Evolutionary conservation across 345 rosid genomes (phyloP), one percentile per base, ranked within the genome.

Genomic region (Aegle marmelos): DNA sequence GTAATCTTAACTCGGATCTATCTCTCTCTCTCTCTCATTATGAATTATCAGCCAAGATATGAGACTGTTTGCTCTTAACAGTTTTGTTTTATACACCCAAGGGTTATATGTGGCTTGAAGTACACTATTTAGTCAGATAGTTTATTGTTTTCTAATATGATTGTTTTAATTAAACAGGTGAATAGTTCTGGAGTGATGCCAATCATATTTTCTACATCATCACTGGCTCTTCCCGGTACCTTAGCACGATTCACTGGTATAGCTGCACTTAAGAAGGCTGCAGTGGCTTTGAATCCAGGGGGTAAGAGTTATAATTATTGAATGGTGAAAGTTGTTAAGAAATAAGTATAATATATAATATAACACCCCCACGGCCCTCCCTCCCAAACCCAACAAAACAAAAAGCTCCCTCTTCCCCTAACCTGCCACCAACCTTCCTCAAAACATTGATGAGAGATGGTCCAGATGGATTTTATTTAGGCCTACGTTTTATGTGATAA

Each of bases 121-220:
- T 70, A 58, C 24, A 27, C 74, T 48, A 24, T 37, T 64, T 57
- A 33, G 17, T 68, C 60, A 25, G 48, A 4, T 8, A 68, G 17
- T 67, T 31, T 14, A 37, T 79, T 25, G 30, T 61, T 28, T 62
- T 64, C 39, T 3, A 21, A 21, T 30, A 34, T 53, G 22, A 36
- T 66, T 66, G 25, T 41, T 83, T 74, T 66, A 39, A 64, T 59
- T 72, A 57, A 78, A 50, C 83, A 92, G 97, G 97, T 95, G 33
- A 95, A 93, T 84, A 93, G 98, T 83, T 89, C 98, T 72, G 98
- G 98, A 45, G 98, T 95, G 79, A 95, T 93, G 98, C 98, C 98
- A 71, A 95, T 95, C 71, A 93, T 95, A 86, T 95, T 95, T 79
- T 96, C 99, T 33, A 96, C 99, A 75, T 96, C 99, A 31, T 91